phyloP scores from a whole-genome alignment of 2,329 filamentous ascomycete genomes.

The Pestalotiopsis sp. region DNA sequence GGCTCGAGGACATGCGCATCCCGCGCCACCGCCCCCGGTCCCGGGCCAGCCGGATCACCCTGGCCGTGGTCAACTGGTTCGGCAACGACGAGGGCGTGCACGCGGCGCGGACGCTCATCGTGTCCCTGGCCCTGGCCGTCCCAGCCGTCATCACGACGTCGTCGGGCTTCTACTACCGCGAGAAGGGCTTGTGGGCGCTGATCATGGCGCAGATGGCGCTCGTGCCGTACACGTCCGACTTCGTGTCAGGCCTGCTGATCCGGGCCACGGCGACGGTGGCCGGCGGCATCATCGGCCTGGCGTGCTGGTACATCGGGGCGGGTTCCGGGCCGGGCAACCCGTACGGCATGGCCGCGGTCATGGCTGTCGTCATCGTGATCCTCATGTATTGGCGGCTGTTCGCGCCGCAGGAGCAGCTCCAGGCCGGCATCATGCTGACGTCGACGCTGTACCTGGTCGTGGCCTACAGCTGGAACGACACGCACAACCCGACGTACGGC shows the following conservation, averaged over 20 bases:
- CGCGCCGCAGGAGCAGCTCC: neutral
- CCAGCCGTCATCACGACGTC: neutral
- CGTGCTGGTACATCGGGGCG: conserved; percentile 3
- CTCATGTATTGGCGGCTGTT: conserved; percentile 4
- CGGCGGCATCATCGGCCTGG: conserved; percentile 1
- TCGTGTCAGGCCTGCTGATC: neutral
- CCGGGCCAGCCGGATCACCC: neutral
- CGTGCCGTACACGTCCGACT: conserved; percentile 4
- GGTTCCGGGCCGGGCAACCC: conserved; percentile 1
- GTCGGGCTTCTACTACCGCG: conserved; percentile 3
- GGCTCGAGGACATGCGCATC: neutral
- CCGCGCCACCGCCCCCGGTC: neutral
- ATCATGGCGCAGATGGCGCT: conserved; percentile 8
- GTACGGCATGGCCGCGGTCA: conserved; percentile 8
- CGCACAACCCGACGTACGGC: conserved; percentile 2
- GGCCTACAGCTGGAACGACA: conserved; percentile 7
- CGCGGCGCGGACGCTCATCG: neutral
- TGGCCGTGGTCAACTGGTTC: conserved; percentile 1
- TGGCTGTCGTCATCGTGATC: neutral
- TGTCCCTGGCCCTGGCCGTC: neutral
- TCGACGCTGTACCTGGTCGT: conserved; percentile 3
- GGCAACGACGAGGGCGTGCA: neutral
- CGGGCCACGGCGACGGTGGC: neutral
- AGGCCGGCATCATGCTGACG: conserved; percentile 5
- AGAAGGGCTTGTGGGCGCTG: conserved; percentile 5